Evolutionary conservation across 2,329 filamentous ascomycete species (phyloP).

Genomic region (Pseudocercospora pini-densiflorae): DNA sequence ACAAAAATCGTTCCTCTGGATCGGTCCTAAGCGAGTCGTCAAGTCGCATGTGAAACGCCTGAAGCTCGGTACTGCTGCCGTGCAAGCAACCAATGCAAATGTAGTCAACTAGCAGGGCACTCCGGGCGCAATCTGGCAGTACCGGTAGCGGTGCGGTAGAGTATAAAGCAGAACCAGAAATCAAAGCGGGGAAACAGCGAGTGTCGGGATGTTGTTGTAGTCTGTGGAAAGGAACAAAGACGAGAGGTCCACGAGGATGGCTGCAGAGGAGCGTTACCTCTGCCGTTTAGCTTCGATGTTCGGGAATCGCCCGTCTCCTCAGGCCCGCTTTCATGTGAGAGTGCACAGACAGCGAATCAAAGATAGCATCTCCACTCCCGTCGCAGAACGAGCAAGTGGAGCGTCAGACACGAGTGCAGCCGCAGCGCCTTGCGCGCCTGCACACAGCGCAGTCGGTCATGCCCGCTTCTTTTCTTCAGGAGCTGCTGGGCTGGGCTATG

Average conservation of each 20-base stretch:
- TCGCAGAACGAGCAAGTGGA: constrained; percentile 1
- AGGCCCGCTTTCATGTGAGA: constrained; percentile 21
- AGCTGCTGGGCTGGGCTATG: not conserved
- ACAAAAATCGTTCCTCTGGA: constrained; percentile 5
- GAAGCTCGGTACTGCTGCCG: constrained; percentile 17
- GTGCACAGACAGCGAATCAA: constrained; percentile 15
- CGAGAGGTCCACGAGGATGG: constrained; percentile 7
- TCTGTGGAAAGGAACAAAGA: constrained; percentile 11
- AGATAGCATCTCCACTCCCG: constrained; percentile 3
- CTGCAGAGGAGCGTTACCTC: constrained; percentile 11
- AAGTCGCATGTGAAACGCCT: constrained; percentile 24
- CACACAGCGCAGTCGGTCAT: constrained; percentile 8
- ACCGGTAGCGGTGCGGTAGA: constrained; percentile 2
- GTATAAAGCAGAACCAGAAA: constrained; percentile 1
- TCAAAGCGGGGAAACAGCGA: constrained; percentile 8
- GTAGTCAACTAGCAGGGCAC: not conserved
- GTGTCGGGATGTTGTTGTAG: constrained; percentile 7
- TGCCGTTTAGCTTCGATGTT: constrained; percentile 18
- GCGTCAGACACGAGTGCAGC: constrained; percentile 1
- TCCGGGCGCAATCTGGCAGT: constrained; percentile 5
- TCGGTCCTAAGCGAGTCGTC: constrained; percentile 16
- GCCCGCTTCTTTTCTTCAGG: not conserved
- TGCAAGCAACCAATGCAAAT: constrained; percentile 9
- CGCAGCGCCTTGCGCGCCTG: not conserved
- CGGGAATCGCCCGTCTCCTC: constrained; percentile 10